These are phyloP conservation scores for Achaetomium macrosporum DNA, from an alignment of 2,329 filamentous ascomycete genomes.

Conservation along the genomic window DNA sequence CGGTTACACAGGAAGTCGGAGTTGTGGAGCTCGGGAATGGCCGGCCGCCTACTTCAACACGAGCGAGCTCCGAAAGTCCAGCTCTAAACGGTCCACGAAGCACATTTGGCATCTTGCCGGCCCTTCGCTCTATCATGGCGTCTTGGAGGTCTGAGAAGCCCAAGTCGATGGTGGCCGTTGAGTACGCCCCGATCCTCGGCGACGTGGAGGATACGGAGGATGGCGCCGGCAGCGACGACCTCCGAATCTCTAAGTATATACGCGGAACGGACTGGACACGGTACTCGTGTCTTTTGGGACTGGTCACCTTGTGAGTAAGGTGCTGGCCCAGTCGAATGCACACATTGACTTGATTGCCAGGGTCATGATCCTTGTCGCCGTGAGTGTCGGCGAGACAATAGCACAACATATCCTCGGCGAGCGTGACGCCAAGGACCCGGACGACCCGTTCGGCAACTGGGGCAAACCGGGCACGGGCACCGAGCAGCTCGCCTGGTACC, in stretches of 20 bases:
- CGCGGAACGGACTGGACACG: conserved; percentile 1
- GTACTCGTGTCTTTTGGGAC: neutral
- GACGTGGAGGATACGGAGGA: conserved; percentile 1
- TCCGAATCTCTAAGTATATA: neutral
- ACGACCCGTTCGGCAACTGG: conserved; percentile 32
- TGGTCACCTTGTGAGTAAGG: conserved; percentile 6
- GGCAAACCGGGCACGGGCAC: conserved; percentile 32
- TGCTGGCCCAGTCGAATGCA: neutral
- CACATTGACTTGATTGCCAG: neutral
- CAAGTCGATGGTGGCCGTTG: neutral
- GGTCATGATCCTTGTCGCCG: conserved; percentile 1
- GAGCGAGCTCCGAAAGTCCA: neutral
- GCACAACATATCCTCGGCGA: neutral
- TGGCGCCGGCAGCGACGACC: neutral
- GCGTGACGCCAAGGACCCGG: conserved; percentile 6
- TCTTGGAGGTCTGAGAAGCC: conserved; percentile 8
- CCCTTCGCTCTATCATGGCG: conserved; percentile 10
- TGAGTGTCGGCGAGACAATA: neutral
- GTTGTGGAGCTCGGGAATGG: neutral
- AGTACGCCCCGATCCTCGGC: conserved; percentile 5
- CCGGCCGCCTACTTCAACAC: neutral
- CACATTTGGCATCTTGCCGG: neutral
- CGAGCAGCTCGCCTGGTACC: conserved; percentile 39
- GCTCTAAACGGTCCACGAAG: neutral
- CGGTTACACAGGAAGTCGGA: neutral